These are phyloP conservation scores for Boletus pseudo-olivaceus DNA, from an alignment of 768 basidiomycete genomes.

Conservation along the genomic window DNA sequence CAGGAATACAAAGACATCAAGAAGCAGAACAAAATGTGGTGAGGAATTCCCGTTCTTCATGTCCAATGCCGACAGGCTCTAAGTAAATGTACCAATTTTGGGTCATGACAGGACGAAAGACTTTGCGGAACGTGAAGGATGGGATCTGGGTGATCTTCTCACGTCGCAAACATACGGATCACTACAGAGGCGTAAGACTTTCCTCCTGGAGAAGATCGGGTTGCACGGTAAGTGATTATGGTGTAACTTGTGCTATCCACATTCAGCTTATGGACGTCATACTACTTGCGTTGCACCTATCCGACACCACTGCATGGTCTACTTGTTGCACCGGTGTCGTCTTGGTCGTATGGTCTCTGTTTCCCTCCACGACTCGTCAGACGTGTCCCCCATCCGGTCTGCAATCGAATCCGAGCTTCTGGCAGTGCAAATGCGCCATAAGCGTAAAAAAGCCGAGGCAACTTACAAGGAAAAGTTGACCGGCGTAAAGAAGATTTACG, in stretches of 20 bases:
- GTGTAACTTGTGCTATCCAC: neutral
- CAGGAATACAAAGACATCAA: neutral
- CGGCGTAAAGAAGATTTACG: constrained; percentile 43
- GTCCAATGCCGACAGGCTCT: neutral
- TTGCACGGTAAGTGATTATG: constrained; percentile 32
- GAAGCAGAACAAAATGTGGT: constrained; percentile 17
- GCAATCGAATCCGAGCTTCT: constrained; percentile 31
- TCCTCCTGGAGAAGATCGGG: constrained; percentile 37
- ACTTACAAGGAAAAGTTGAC: constrained; percentile 26
- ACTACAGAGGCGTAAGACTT: constrained; percentile 37
- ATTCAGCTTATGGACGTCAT: neutral
- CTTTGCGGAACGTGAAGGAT: constrained; percentile 40
- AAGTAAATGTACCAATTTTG: neutral
- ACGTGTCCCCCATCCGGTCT: constrained; percentile 14
- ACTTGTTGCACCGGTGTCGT: neutral
- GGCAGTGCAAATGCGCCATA: constrained; percentile 20
- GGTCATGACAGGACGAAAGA: constrained; percentile 31
- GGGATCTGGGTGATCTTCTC: constrained; percentile 41
- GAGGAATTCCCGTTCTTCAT: neutral
- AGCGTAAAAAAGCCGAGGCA: constrained; percentile 28
- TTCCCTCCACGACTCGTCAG: constrained; percentile 6
- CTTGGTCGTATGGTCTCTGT: neutral
- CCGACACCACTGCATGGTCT: neutral
- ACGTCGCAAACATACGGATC: constrained; percentile 37
- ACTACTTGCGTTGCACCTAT: neutral